Conservation (phyloP, 1,284 basidiomycete species). For the Sporisorium graminicola region DNA sequence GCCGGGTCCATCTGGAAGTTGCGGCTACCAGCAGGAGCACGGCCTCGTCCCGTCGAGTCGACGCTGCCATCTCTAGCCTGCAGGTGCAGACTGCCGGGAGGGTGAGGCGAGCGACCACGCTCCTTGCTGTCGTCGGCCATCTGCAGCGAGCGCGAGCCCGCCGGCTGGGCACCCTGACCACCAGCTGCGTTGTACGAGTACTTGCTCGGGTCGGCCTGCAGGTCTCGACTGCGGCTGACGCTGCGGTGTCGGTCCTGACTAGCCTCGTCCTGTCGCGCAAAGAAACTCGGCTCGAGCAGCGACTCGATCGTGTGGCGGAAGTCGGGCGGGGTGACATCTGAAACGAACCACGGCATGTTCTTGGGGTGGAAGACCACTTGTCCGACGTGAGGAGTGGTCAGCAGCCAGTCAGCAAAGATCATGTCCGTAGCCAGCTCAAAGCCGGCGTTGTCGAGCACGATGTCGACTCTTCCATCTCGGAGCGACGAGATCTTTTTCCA, state of each 20-base stretch:
- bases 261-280: constrained; percentile 68
- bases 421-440: constrained; percentile 97
- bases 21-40: constrained; percentile 43
- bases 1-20: constrained; percentile 61
- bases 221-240: constrained; percentile 41
- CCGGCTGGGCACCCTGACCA: constrained; percentile 18
- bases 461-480: constrained; percentile 79
- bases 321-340: constrained; percentile 66
- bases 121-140: constrained; percentile 39
- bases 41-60: constrained; percentile 45
- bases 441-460: constrained; percentile 89
- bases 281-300: constrained; percentile 73
- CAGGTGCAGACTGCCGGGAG: constrained; percentile 42
- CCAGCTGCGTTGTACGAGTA: constrained; percentile 43
- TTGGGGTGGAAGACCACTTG: constrained; percentile 68
- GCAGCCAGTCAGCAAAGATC: constrained; percentile 87
- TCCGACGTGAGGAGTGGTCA: constrained; percentile 56
- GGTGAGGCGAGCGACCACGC: constrained; percentile 48
- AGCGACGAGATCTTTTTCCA: constrained; percentile 81
- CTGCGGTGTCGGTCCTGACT: constrained; percentile 45
- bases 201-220: constrained; percentile 46
- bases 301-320: constrained; percentile 70
- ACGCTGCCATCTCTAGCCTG: constrained; percentile 56
- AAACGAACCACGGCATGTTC: constrained; percentile 69
- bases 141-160: constrained; percentile 44